Conservation (phyloP, 805 yeast genomes). For the Torulaspora indica region DNA sequence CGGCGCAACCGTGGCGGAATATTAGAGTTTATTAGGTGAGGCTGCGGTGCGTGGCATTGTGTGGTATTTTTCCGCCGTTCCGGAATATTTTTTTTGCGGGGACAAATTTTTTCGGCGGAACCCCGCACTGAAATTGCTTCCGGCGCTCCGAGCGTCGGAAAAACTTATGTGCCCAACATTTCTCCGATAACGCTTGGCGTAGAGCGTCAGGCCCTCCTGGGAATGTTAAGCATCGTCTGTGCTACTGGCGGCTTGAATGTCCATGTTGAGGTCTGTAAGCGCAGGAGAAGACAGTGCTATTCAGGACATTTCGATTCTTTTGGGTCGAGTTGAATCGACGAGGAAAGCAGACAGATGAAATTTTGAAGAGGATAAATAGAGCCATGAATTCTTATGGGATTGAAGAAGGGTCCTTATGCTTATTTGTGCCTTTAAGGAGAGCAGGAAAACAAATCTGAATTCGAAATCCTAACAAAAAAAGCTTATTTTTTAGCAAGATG, state of each 20-base stretch:
- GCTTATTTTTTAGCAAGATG: slow-evolving; percentile 5
- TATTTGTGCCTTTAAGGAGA: neutral
- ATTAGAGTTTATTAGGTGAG: no score
- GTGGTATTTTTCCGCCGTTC: neutral
- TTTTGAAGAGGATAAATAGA: no score
- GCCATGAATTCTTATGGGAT: no score
- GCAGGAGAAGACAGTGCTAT: neutral
- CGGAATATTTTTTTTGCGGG: neutral
- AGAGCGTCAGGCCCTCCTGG: neutral
- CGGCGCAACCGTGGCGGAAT: no score
- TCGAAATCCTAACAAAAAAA: neutral
- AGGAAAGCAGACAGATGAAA: no score
- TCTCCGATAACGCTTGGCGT: slow-evolving; percentile 6
- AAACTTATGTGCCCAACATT: neutral
- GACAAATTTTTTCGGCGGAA: neutral
- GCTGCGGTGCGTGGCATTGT: neutral
- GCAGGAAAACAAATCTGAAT: neutral
- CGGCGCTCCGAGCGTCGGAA: neutral
- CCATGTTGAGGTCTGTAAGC: neutral
- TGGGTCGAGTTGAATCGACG: no score
- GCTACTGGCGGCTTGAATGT: neutral
- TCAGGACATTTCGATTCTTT: neutral
- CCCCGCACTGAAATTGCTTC: slow-evolving; percentile 1
- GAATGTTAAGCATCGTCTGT: neutral
- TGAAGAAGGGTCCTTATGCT: neutral